Conservation (phyloP, 352 stramenopile species). For the Phytophthora hybrid region DNA sequence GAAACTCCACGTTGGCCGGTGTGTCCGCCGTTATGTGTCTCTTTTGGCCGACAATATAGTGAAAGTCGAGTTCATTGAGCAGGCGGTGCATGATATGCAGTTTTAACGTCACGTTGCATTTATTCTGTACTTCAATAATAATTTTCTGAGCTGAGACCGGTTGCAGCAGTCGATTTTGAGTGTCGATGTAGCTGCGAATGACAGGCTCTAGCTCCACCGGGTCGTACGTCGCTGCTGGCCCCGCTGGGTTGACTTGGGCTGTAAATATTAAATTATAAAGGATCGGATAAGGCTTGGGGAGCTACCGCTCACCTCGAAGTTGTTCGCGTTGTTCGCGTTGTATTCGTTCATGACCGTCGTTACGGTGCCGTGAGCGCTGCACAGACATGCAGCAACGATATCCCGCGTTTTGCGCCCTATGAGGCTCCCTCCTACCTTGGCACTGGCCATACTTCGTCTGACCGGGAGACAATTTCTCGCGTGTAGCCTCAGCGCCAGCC, state of each 20-base stretch:
- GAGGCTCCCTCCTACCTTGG: too few relatives aligned
- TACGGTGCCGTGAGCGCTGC: neutral
- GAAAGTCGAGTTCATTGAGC: constrained; percentile 3
- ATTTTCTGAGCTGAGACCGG: constrained; percentile 2
- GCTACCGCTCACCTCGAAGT: neutral
- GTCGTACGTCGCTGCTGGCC: neutral
- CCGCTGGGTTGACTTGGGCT: neutral
- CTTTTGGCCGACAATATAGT: constrained; percentile 2
- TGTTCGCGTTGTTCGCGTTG: neutral
- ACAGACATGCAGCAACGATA: neutral
- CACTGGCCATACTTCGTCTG: too few relatives aligned
- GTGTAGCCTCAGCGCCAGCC: too few relatives aligned
- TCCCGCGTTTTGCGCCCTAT: too few relatives aligned
- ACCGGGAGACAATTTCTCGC: too few relatives aligned
- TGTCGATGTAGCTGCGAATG: neutral
- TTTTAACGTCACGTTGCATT: neutral
- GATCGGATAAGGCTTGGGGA: neutral
- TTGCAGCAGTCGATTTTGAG: neutral
- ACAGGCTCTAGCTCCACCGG: neutral
- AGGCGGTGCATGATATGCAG: constrained; percentile 2
- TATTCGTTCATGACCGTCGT: constrained; percentile 6
- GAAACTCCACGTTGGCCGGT: neutral
- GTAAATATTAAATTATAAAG: constrained; percentile 1
- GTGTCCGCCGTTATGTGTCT: constrained; percentile 2
- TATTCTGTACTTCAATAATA: neutral